Conservation (phyloP, 2,329 filamentous ascomycete genomes). For the Diaporthe amygdali region DNA sequence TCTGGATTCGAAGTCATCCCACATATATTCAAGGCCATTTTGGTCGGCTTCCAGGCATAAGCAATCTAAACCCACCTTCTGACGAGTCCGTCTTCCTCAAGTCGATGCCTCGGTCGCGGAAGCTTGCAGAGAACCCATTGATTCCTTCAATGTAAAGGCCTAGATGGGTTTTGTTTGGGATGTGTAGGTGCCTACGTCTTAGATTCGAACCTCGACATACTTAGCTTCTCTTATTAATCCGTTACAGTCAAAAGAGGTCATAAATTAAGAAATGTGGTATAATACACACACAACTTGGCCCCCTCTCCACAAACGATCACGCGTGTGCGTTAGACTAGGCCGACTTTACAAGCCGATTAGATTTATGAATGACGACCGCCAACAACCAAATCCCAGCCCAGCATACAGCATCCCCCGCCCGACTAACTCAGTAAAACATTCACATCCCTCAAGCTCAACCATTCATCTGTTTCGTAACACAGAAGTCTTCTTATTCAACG, state of each 20-base stretch:
- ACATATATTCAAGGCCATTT: neutral
- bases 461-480: neutral
- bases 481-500: neutral
- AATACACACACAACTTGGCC: no score
- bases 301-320: no score
- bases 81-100: neutral
- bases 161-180: neutral
- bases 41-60: neutral
- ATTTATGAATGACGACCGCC: neutral
- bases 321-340: no score
- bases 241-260: no score
- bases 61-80: neutral
- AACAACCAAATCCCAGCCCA: neutral
- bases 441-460: neutral
- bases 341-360: neutral
- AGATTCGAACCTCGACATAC: neutral
- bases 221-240: neutral
- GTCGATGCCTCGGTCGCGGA: neutral
- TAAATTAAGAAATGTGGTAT: no score
- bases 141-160: neutral
- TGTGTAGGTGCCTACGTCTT: neutral
- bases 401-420: neutral
- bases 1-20: slow-evolving; percentile 1
- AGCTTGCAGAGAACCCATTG: neutral
- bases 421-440: no score